A percentile compares a stretch with the other conserved stretches of the same genome.
Conservation (phyloP, 2,329 filamentous ascomycete species). For the Penicillium decumbens region DNA sequence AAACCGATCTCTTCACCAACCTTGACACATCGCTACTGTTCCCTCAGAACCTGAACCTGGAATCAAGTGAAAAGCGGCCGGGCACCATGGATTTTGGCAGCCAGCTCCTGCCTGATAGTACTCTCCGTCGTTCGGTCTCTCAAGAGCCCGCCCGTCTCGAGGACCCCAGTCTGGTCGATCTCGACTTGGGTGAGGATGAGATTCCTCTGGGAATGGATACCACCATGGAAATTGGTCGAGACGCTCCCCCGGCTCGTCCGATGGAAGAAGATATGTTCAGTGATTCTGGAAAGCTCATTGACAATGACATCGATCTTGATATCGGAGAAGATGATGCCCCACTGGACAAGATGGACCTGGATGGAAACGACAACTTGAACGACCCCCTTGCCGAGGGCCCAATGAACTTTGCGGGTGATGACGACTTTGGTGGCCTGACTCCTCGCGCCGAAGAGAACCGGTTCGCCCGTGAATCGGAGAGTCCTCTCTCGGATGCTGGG, state of each 20-base stretch:
- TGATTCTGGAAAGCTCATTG: constrained; percentile 62
- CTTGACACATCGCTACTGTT: constrained; percentile 77
- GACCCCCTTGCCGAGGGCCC: constrained; percentile 55
- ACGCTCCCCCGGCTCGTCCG: constrained; percentile 64
- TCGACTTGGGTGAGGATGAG: constrained; percentile 61
- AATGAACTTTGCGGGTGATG: constrained; percentile 47
- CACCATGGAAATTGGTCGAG: constrained; percentile 86
- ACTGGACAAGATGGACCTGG: constrained; percentile 36
- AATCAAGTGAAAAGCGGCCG: constrained; percentile 35
- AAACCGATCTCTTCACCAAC: constrained; percentile 84
- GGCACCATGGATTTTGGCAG: constrained; percentile 57
- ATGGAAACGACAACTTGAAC: constrained; percentile 54
- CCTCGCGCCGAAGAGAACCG: constrained; percentile 44
- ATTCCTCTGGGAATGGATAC: constrained; percentile 62
- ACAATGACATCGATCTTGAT: constrained; percentile 49
- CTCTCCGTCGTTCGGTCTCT: constrained; percentile 43
- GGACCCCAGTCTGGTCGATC: constrained; percentile 67
- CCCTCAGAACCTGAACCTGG: constrained; percentile 59
- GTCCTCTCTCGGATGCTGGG: constrained; percentile 65
- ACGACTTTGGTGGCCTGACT: constrained; percentile 56
- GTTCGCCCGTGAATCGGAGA: constrained; percentile 63
- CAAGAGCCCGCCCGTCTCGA: constrained; percentile 54
- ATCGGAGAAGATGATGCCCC: constrained; percentile 46
- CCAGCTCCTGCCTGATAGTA: constrained; percentile 71
- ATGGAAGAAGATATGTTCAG: constrained; percentile 52